Evolutionary conservation across 2,329 filamentous ascomycete species (phyloP), one percentile per base, ranked within the genome.

Genomic region (Aspergillus sp.): DNA sequence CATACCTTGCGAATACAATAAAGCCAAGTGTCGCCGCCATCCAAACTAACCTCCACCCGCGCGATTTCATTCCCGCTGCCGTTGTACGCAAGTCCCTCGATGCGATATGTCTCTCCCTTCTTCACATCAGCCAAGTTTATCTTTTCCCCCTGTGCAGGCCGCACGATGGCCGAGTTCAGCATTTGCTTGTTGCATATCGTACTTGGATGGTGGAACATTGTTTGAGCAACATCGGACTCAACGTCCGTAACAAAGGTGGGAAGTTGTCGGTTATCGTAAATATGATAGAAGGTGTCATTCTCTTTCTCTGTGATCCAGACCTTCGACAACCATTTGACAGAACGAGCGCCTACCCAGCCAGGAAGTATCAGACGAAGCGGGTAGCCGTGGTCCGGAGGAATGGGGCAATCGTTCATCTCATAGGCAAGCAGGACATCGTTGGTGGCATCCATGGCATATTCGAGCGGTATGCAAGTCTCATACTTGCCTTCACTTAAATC

Each of bases 11-110:
- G 71, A n/a, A 78, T 72, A 63, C 78, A 80, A 59, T 80, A 80
- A 1, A 80, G 68, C 78, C 81, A 83, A 3, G 67, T 80, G 19
- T 75, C 60, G 0, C 80, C 80, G 2, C 68, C 74, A 64, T 83
- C 79, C 1, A 82, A 66, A 24, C 74, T 78, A 8, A 83, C 66
- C 58, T 83, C 81, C 1, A 83, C 79, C 11, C 76, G 68, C 54
- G 81, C 74, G 3, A 83, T 75, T 63, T 81, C 76, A 46, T 80
- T 74, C 0, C 81, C 81, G 4, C 78, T 77, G 17, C 81, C 80
- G 54, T 79, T 75, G 63, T 82, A 83, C 4, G 81, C 81, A 58
- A 75, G 80, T 0, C 80, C 80, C 57, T 74, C 64, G 12, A 82
- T 70, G 2, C 76, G 71, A 58, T 82, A 83, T 7, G 62, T 77